Conservation (phyloP, 768 basidiomycete species). For the Lactarius trivialis region DNA sequence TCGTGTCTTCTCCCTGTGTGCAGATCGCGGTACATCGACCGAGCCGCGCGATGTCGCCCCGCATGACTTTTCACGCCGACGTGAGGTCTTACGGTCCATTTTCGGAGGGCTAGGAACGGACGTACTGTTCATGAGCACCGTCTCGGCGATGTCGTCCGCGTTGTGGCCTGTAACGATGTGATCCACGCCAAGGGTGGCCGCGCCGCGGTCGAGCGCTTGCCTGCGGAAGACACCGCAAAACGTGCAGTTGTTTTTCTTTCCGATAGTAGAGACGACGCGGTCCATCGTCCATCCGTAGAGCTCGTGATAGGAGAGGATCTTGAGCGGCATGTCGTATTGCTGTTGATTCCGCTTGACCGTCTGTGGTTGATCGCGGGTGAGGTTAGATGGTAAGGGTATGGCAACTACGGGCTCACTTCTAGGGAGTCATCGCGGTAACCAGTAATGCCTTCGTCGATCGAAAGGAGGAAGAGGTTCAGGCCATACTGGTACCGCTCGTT, state of each 20-base stretch:
- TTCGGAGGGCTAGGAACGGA: constrained; percentile 15
- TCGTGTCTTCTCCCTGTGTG: constrained; percentile 93
- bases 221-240: constrained; percentile 98
- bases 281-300: constrained; percentile 99
- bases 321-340: constrained; percentile 92
- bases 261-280: constrained; percentile 86
- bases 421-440: constrained; percentile 97
- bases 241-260: constrained; percentile 97
- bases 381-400: neutral
- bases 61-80: constrained; percentile 66
- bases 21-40: constrained; percentile 92
- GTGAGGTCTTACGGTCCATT: constrained; percentile 5
- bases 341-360: constrained; percentile 96
- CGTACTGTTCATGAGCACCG: constrained; percentile 97
- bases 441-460: constrained; percentile 98
- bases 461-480: constrained; percentile 83
- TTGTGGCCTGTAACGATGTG: constrained; percentile 99
- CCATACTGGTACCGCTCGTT: constrained; percentile 94
- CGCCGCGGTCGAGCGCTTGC: constrained; percentile 94
- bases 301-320: constrained; percentile 93
- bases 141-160: constrained; percentile 98
- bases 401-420: constrained; percentile 47
- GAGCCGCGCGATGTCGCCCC: constrained; percentile 92
- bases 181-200: constrained; percentile 79
- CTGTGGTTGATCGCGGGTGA: constrained; percentile 36